Evolutionary conservation across 306 rosid genomes (phyloP), one percentile per base, ranked within the genome.

Genomic region (Prunus salicina): DNA sequence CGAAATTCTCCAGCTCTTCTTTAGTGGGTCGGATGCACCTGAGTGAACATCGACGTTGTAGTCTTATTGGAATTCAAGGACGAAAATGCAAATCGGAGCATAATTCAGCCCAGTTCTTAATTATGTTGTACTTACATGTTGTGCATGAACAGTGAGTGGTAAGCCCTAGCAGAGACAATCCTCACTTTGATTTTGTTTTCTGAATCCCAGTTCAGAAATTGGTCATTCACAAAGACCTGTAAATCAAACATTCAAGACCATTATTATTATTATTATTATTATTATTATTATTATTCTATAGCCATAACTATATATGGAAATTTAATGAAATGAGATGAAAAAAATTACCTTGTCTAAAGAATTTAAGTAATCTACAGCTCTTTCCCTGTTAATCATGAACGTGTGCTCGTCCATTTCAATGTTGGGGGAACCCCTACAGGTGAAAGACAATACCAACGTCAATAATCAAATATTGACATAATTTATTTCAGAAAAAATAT

Each of bases 91-190:
- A 38, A 38, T 38, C 9, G 43, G 43, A 7, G 43, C 9, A 38
- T 38, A 38, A 6, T 38, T 38, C 43, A 38, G 43, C 43, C 43
- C 43, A 6, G 43, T 38, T 38, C 43, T 38, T 6, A 38, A 38
- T 38, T 38, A 38, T 38, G 43, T 38, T 38, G 84, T 52, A 85
- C 97, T 90, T 87, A 90, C 97, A 89, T 93, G 93, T 93, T 91
- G 86, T 93, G 90, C 98, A 93, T 93, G 78, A 91, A 93, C 78
- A 93, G 77, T 45, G 98, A 91, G 84, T 93, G 98, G 73, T 91
- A 93, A 71, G 98, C 98, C 66, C 98, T 87, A 12, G 97, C 98
- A 5, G 92, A 84, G 0, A 93, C 93, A 46, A 93, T 93, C 41
- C 91, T 62, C 41, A 93, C 97, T 88, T 91, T 91, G 86, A 93